Conservation (phyloP, 164 flowering plant genomes). For the Cinnamomum chago region DNA sequence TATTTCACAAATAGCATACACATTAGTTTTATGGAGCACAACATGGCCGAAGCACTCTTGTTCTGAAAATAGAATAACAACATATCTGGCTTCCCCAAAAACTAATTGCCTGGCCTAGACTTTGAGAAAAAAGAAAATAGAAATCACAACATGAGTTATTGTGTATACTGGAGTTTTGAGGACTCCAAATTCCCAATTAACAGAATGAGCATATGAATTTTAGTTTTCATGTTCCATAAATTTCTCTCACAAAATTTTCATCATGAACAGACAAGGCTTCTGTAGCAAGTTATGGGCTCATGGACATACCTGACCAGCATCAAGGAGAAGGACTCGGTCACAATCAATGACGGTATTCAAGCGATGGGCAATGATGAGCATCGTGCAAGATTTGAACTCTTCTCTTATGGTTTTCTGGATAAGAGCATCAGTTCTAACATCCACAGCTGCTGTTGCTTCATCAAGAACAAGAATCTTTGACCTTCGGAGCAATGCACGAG, state of each 20-base stretch:
- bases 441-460: constrained; percentile 99
- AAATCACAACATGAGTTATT: neutral
- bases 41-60: too few relatives aligned
- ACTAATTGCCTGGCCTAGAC: too few relatives aligned
- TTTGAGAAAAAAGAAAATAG: too few relatives aligned
- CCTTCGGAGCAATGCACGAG: constrained; percentile 86
- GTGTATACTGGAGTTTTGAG: neutral
- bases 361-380: constrained; percentile 97
- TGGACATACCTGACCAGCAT: constrained; percentile 71
- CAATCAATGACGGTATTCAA: constrained; percentile 94
- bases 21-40: too few relatives aligned
- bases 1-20: too few relatives aligned
- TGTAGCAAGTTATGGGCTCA: neutral
- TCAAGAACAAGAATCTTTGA: constrained; percentile 99
- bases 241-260: too few relatives aligned
- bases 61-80: too few relatives aligned
- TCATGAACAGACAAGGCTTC: neutral
- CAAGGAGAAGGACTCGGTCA: constrained; percentile 81
- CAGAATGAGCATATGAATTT: neutral
- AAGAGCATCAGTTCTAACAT: constrained; percentile 97
- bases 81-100: too few relatives aligned
- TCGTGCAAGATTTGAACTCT: constrained; percentile 92
- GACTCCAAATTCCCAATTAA: neutral
- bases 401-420: constrained; percentile 96
- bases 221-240: neutral